These are phyloP conservation scores for Eruca vesicaria DNA, from an alignment of 441 rosid species.

Conservation along the genomic window DNA sequence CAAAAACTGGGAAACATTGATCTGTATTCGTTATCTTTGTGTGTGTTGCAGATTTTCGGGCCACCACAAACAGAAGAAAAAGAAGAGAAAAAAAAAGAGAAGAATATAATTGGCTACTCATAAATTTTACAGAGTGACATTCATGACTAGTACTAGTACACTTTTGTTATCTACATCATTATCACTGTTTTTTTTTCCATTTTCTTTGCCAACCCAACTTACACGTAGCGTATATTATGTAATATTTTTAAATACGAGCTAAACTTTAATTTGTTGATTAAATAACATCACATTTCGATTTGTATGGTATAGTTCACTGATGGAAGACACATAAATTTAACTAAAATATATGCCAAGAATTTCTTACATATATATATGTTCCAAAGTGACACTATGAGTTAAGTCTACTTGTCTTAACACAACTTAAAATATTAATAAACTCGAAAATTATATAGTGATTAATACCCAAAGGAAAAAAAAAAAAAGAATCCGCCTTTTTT, in stretches of 20 bases:
- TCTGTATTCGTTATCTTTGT: background rate
- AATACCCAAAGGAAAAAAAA: background rate
- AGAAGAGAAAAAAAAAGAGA: background rate
- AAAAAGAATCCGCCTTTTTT: constrained; percentile 23
- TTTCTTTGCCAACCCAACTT: background rate
- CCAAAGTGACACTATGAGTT: background rate
- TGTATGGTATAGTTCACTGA: background rate
- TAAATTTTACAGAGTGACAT: background rate
- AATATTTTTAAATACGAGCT: too few relatives aligned
- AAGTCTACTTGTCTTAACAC: background rate
- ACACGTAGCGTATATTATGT: background rate
- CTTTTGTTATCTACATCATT: background rate
- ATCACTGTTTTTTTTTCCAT: background rate
- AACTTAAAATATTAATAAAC: background rate
- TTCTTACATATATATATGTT: too few relatives aligned
- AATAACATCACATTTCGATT: background rate
- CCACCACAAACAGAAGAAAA: background rate
- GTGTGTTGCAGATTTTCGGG: background rate
- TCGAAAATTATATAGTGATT: too few relatives aligned
- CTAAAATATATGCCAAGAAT: too few relatives aligned
- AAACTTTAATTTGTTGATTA: too few relatives aligned
- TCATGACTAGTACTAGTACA: background rate
- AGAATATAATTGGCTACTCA: background rate
- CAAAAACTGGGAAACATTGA: background rate
- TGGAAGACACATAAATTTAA: too few relatives aligned